phyloP scores from a whole-genome alignment of 1,139 yeast genomes.

The Suhomyces atakaporum region DNA sequence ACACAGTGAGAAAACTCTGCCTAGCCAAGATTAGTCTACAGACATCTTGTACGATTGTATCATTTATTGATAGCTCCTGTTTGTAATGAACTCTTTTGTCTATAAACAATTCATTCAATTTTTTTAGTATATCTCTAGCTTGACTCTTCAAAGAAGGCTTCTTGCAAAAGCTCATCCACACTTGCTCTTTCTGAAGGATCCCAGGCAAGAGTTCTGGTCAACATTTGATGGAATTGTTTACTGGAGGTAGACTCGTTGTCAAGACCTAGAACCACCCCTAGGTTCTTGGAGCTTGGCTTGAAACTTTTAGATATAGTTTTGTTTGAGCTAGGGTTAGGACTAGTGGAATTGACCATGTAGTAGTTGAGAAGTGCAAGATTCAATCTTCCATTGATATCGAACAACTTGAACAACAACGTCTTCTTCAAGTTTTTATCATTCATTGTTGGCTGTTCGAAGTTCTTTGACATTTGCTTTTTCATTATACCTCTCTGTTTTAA shows the following conservation, averaged over 20 bases:
- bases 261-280: constrained; percentile 48
- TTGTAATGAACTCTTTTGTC: no score
- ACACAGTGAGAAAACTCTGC: no score
- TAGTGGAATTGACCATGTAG: constrained; percentile 3
- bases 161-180: constrained; percentile 46
- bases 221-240: constrained; percentile 30
- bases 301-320: constrained; percentile 25
- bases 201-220: constrained; percentile 53
- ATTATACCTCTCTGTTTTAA: constrained; percentile 13
- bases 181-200: constrained; percentile 50
- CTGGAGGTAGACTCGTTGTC: constrained; percentile 24
- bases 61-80: no score
- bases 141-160: constrained; percentile 20
- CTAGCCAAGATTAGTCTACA: no score
- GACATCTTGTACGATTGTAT: no score
- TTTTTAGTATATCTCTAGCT: no score
- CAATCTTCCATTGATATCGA: constrained; percentile 43
- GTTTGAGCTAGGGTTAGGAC: constrained; percentile 14
- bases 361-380: constrained; percentile 33
- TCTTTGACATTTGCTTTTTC: constrained; percentile 10
- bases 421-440: constrained; percentile 15
- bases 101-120: no score
- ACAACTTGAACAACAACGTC: constrained; percentile 28
- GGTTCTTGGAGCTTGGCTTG: constrained; percentile 32
- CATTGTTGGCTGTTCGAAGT: constrained; percentile 11